phyloP scores from a whole-genome alignment of 2,329 filamentous ascomycete genomes.

The Penicillium sp. region DNA sequence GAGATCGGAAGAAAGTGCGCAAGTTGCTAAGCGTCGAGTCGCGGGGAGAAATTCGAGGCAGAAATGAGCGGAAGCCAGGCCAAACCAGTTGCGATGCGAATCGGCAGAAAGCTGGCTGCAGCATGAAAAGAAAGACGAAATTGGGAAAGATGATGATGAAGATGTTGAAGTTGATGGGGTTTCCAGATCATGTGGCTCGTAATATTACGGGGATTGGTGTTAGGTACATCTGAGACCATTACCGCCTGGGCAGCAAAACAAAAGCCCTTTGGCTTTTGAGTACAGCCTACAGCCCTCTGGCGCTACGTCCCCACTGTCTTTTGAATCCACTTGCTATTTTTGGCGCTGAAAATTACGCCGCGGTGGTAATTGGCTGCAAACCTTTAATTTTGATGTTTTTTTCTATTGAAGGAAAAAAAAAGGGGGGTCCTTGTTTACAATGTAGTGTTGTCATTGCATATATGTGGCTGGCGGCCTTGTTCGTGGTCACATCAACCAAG shows the following conservation, averaged over 20 bases:
- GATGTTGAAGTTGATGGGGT: constrained; percentile 13
- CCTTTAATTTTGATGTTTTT: neutral
- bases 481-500: neutral
- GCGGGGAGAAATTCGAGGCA: neutral
- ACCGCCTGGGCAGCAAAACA: neutral
- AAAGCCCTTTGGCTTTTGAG: neutral
- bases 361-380: constrained; percentile 1
- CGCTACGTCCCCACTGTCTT: constrained; percentile 11
- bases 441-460: neutral
- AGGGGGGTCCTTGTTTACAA: neutral
- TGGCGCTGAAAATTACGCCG: constrained; percentile 12
- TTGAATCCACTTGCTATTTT: constrained; percentile 24
- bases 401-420: neutral
- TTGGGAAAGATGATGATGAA: constrained; percentile 4
- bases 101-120: neutral
- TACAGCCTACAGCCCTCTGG: neutral
- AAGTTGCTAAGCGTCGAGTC: constrained; percentile 24
- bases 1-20: constrained; percentile 14
- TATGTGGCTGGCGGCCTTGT: neutral
- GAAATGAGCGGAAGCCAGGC: constrained; percentile 6
- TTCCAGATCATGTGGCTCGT: constrained; percentile 27
- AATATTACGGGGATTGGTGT: constrained; percentile 20
- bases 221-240: constrained; percentile 13
- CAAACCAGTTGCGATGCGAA: neutral
- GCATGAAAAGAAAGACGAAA: constrained; percentile 4